Evolutionary conservation across 1,284 basidiomycete species (phyloP), one percentile per base, ranked within the genome.

Genomic region (Marasmius tenuissimus): DNA sequence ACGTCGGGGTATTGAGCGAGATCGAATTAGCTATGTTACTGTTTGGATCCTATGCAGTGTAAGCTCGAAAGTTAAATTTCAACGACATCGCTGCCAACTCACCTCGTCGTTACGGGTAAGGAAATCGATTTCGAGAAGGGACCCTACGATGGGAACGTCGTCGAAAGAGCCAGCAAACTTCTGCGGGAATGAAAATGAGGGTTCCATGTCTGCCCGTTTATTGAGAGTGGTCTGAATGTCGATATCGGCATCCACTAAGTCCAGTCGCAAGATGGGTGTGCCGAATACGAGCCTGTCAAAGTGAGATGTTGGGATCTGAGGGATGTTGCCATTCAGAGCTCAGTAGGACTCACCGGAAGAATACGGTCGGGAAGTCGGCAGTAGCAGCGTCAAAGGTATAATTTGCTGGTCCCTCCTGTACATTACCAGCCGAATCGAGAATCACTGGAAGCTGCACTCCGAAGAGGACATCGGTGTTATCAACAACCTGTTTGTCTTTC

Each of bases 41-140:
- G 40, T 18, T 35, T 10, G 52, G 52, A 11, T 16, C 33, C 45
- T 18, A 33, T 45, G 38, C 27, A 38, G 18, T 58, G 18, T 16
- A 35, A 52, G 14, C 16, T 37, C 22, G 20, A 8, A 50, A 7
- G 45, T 51, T 48, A 20, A 11, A 39, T 35, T 39, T 20, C 42
- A 39, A 35, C 11, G 12, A 45, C 11, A 39, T 54, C 33, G 20
- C 1, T 70, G 73, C 66, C 62, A 77, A 57, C 72, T 53, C 7
- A 66, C 69, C 57, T 73, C 71, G 11, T 73, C 68, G 65, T 77
- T 79, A 50, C 81, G 72, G 38, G 77, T 70, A n/a, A 73, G 63
- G 69, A 74, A 80, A 56, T 73, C 69, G 37, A 68, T 69, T 57
- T 76, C 72, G 50, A 72, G 72, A 16, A 82, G 60, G 54, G 72